Conservation (phyloP, 1,284 basidiomycete genomes). For the Rhodotorula sp. region DNA sequence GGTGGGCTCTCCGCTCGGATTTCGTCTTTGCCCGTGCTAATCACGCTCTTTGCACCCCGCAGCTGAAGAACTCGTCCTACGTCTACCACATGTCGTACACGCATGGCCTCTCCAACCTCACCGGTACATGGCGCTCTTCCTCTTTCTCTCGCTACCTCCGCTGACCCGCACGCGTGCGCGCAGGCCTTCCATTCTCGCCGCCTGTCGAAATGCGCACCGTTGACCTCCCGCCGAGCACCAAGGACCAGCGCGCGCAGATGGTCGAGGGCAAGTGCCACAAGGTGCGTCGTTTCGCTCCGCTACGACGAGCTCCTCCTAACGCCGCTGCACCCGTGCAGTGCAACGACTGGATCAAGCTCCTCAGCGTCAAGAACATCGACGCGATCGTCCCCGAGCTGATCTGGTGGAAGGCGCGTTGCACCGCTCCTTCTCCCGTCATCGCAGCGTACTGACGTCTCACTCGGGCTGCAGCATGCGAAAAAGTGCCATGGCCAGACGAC, state of each 20-base stretch:
- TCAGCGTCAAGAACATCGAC: constrained; percentile 37
- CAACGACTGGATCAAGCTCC: constrained; percentile 36
- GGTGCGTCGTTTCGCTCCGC: constrained; percentile 52
- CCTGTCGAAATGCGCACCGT: constrained; percentile 64
- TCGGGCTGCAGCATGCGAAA: constrained; percentile 29
- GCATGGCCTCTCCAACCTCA: constrained; percentile 53
- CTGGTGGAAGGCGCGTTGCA: constrained; percentile 44
- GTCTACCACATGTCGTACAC: constrained; percentile 73
- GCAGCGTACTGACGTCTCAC: not conserved
- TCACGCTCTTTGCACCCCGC: not conserved
- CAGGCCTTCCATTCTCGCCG: constrained; percentile 71
- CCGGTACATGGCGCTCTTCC: constrained; percentile 56
- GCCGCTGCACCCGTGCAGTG: constrained; percentile 12
- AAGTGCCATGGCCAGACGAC: constrained; percentile 53
- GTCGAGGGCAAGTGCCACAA: constrained; percentile 75
- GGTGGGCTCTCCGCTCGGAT: constrained; percentile 60
- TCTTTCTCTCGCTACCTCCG: not conserved
- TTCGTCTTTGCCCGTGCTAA: not conserved
- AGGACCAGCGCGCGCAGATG: constrained; percentile 63
- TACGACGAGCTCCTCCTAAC: not conserved
- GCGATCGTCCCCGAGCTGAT: constrained; percentile 59
- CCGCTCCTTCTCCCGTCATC: not conserved
- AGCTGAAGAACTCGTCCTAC: constrained; percentile 43
- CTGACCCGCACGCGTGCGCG: constrained; percentile 41
- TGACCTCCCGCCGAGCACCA: constrained; percentile 54